Conservation (phyloP, 2,329 filamentous ascomycete genomes). For the Lasiodiplodia citricola region DNA sequence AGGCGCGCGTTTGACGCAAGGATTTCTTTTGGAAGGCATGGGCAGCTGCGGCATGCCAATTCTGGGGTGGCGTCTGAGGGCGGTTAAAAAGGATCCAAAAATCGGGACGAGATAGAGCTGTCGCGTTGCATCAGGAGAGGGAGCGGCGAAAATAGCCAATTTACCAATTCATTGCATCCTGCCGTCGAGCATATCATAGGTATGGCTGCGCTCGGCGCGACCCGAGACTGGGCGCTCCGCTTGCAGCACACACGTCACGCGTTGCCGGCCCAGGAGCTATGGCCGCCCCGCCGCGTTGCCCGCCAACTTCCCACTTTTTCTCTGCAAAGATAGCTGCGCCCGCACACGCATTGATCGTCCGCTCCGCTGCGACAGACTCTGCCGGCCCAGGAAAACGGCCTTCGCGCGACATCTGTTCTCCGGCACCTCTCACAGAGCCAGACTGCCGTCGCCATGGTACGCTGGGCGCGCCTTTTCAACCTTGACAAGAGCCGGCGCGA, state of each 20-base stretch:
- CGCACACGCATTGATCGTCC: conserved; percentile 9
- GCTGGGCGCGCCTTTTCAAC: conserved; percentile 46
- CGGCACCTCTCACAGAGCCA: not conserved
- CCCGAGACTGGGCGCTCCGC: conserved; percentile 1
- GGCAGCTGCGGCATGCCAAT: not conserved
- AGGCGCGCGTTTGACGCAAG: not conserved
- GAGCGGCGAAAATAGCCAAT: conserved; percentile 14
- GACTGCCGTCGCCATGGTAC: conserved; percentile 39
- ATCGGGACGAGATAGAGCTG: conserved; percentile 18
- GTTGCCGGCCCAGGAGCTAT: conserved; percentile 24
- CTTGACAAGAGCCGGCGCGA: conserved; percentile 45
- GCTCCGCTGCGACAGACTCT: not conserved
- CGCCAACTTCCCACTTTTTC: conserved; percentile 23
- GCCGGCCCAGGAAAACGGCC: not conserved
- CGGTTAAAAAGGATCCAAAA: conserved; percentile 17
- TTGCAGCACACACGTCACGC: conserved; percentile 19
- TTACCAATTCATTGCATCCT: not conserved
- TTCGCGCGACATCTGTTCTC: not conserved
- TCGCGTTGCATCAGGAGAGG: not conserved
- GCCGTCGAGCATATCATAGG: not conserved
- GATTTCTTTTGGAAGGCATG: no score
- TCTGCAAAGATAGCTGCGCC: not conserved
- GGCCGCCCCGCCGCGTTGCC: conserved; percentile 13
- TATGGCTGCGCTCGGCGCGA: conserved; percentile 1
- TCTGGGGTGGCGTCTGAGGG: not conserved